Evolutionary conservation across 352 stramenopile genomes (phyloP).

Genomic region (Aphanomyces astaci): DNA sequence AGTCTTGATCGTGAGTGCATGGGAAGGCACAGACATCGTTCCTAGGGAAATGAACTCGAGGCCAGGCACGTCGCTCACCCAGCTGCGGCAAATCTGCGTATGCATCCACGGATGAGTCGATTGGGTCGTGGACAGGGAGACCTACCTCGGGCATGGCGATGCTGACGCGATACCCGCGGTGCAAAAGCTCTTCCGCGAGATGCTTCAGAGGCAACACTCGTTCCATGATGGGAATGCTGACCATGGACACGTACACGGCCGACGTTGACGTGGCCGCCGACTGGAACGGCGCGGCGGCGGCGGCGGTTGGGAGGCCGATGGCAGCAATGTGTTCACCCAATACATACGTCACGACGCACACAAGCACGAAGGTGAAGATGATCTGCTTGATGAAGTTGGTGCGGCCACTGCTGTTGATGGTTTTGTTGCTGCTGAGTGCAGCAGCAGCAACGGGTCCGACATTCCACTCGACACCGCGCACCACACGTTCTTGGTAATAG

Average conservation of each 20-base stretch:
- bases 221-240: constrained; percentile 78
- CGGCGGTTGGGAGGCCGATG: constrained; percentile 5
- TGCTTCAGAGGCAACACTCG: constrained; percentile 76
- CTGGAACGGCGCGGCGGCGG: background rate
- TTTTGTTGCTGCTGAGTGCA: background rate
- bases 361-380: background rate
- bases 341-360: constrained; percentile 2
- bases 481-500: background rate
- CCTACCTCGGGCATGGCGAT: constrained; percentile 68
- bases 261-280: background rate
- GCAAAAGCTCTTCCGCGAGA: constrained; percentile 60
- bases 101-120: background rate
- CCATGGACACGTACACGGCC: constrained; percentile 57
- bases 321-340: constrained; percentile 15
- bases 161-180: constrained; percentile 63
- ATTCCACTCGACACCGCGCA: background rate
- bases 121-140: background rate
- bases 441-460: background rate
- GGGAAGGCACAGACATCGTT: constrained; percentile 29
- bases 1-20: constrained; percentile 7
- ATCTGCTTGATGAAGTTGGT: background rate
- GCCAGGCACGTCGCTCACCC: constrained; percentile 59
- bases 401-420: background rate
- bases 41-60: constrained; percentile 77
- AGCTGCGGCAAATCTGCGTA: constrained; percentile 63